These are phyloP conservation scores for Pseudomonodictys pantanalensis DNA, from an alignment of 495 filamentous ascomycete species.

Conservation along the genomic window DNA sequence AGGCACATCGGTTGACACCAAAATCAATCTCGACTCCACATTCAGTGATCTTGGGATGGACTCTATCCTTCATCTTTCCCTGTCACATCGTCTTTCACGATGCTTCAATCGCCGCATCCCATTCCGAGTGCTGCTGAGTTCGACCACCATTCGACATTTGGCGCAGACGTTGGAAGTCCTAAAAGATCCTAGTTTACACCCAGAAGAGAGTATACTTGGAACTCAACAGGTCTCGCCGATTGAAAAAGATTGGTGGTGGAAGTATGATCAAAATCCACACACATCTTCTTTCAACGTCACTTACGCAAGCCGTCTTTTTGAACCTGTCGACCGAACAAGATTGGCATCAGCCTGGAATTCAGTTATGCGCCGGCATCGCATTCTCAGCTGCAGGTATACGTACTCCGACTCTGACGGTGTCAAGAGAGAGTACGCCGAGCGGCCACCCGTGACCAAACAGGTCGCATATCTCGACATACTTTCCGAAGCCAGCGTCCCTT, in stretches of 20 bases:
- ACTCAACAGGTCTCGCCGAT: conserved; percentile 34
- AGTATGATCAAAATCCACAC: conserved; percentile 26
- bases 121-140: neutral
- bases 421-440: neutral
- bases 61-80: conserved; percentile 31
- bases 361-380: conserved; percentile 7
- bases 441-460: neutral
- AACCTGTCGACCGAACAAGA: neutral
- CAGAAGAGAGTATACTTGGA: neutral
- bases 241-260: conserved; percentile 36
- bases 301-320: conserved; percentile 13
- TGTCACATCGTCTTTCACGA: conserved; percentile 7
- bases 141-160: neutral
- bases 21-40: conserved; percentile 16
- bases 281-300: conserved; percentile 36
- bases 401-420: neutral
- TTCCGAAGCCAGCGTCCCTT: neutral
- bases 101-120: neutral
- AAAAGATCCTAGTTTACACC: neutral
- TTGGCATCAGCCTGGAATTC: conserved; percentile 1
- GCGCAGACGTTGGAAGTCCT: neutral
- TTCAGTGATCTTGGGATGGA: conserved; percentile 33
- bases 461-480: neutral
- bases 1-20: neutral
- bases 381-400: neutral